A percentile compares a stretch with the other conserved stretches of the same genome.
phyloP scores from a whole-genome alignment of 1,284 basidiomycete species.

The Moesziomyces antarcticus region DNA sequence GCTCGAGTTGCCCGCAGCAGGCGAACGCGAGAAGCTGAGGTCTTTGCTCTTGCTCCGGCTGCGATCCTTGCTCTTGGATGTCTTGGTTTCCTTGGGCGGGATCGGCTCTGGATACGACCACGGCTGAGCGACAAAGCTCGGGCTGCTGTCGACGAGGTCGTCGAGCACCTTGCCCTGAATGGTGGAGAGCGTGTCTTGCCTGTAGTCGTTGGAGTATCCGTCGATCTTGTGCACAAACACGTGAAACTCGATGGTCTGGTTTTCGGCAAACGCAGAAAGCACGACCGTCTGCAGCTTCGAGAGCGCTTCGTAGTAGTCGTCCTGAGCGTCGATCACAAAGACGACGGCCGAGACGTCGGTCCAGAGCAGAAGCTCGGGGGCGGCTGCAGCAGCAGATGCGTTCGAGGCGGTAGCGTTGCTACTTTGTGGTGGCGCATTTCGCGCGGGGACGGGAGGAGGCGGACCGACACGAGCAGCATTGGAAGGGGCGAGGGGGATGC shows the following conservation, averaged over 20 bases:
- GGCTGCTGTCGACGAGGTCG: conserved; percentile 58
- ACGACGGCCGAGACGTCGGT: conserved; percentile 72
- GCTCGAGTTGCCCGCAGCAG: conserved; percentile 34
- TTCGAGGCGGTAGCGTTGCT: conserved; percentile 2
- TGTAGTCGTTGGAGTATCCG: conserved; percentile 89
- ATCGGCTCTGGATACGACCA: conserved; percentile 45
- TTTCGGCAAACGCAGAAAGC: conserved; percentile 73
- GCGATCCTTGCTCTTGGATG: conserved; percentile 26
- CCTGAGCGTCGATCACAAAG: conserved; percentile 95
- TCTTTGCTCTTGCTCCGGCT: conserved; percentile 47
- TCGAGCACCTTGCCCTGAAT: conserved; percentile 63
- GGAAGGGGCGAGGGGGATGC: conserved; percentile 28
- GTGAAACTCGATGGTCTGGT: conserved; percentile 84
- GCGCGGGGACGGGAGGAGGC: conserved; percentile 36
- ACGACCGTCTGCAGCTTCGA: conserved; percentile 73
- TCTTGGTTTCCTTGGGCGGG: conserved; percentile 20
- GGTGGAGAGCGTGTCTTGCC: conserved; percentile 71
- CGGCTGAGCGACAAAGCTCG: conserved; percentile 47
- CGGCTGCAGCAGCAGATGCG: background rate
- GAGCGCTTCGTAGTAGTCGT: conserved; percentile 75
- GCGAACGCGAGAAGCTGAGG: conserved; percentile 34
- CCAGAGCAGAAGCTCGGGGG: conserved; percentile 47
- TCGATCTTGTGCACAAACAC: conserved; percentile 98
- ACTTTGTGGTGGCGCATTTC: conserved; percentile 14
- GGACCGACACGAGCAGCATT: conserved; percentile 21